These are phyloP conservation scores for Populus trichocarpa DNA, from an alignment of 441 rosid genomes.

Conservation along the genomic window DNA sequence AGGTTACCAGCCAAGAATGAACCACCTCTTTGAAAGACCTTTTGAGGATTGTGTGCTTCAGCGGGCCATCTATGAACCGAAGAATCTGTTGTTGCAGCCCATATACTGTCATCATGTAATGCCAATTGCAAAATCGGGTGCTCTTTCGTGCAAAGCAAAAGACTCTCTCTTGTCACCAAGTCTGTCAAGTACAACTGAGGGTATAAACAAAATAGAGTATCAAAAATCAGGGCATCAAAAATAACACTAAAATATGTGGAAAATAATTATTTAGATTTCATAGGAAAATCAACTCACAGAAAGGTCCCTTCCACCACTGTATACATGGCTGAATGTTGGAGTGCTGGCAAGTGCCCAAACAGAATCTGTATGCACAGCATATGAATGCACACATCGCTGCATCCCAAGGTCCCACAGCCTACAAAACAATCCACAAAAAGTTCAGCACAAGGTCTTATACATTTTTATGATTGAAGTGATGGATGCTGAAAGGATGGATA, in stretches of 20 bases:
- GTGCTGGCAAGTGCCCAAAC: constrained; percentile 99
- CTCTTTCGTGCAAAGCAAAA: constrained; percentile 88
- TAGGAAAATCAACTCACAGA: constrained; percentile 62
- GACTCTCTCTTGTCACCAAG: constrained; percentile 89
- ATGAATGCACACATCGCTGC: constrained; percentile 98
- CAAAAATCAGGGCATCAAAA: constrained; percentile 12
- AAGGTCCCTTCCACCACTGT: constrained; percentile 98
- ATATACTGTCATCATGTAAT: constrained; percentile 86
- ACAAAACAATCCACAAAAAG: constrained; percentile 21
- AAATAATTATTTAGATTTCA: background rate
- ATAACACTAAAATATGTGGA: background rate
- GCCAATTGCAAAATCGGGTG: constrained; percentile 90
- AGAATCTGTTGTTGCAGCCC: constrained; percentile 96
- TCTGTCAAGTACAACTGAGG: constrained; percentile 94
- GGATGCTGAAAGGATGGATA: background rate
- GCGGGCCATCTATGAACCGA: constrained; percentile 93
- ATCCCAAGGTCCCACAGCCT: constrained; percentile 99
- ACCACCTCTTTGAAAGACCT: constrained; percentile 80
- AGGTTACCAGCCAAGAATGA: constrained; percentile 98
- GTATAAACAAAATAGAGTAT: constrained; percentile 22
- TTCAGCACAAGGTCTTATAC: constrained; percentile 17
- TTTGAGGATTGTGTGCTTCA: constrained; percentile 87
- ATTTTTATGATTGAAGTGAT: constrained; percentile 1
- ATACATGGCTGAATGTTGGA: constrained; percentile 90
- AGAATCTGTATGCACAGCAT: constrained; percentile 99